Base-by-base conservation (phyloP, 306 rosid genomes). In the Begonia peltatifolia region DNA sequence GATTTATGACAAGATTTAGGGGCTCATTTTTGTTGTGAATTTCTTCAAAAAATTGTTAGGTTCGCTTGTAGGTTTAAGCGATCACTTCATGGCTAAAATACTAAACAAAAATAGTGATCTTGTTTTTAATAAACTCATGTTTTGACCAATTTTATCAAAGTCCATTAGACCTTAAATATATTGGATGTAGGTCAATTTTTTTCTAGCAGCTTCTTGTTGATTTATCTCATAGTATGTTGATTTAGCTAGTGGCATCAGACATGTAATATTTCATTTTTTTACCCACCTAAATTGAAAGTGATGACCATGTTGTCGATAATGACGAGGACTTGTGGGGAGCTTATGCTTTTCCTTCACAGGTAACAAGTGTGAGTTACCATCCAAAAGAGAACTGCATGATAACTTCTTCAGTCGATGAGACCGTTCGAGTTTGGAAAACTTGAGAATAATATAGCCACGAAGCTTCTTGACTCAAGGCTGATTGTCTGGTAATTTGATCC, bases 291-390 rank as follows among this genome's bases (percentile, higher is more conserved):
- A 30, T 7, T 30, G 38, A 30, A 1, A 30, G 8, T 5, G 9
- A 30, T 30, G 38, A 5, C 6, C 38, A 30, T 30, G 38, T 30
- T 66, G 48, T 10, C 11, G 48, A 44, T n/a, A 44, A 44, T 44
- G 12, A 10, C 9, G 14, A 44, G 7, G 38, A 1, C 0, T 17
- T 17, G 18, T 17, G 9, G 9, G 38, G 9, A 9, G 9, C 38
- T 30, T 1, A 7, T 30, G 38, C 9, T 44, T 10, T 10, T 44
- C 6, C 5, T 66, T 60, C 36, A 38, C 77, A 90, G 95, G 94
- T 90, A 49, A 90, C 97, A 11, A 90, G 97, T 52, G 94, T 85
- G 62, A 90, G 95, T 70, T 90, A 83, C 71, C 97, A 90, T 62
- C 94, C 82, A 8, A 76, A 66, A 59, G 88, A 85, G 22, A 71